Evolutionary conservation across 441 rosid species (phyloP).

Genomic region (Jatropha multifida): DNA sequence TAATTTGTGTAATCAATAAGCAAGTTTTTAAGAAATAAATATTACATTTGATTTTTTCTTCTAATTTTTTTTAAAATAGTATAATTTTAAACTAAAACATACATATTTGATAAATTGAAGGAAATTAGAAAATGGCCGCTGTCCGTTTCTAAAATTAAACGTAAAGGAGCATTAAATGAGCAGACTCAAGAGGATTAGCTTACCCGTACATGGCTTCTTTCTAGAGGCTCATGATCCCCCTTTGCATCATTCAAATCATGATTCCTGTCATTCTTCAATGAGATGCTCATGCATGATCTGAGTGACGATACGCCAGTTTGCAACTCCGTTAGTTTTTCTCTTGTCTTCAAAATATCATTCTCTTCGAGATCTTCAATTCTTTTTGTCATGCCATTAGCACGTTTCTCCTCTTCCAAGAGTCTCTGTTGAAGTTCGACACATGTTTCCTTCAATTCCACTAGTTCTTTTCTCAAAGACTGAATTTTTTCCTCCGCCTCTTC

Average conservation of each 20-base stretch:
- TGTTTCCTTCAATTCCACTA: slow-evolving; percentile 44
- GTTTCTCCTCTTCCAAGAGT: slow-evolving; percentile 54
- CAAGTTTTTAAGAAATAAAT: too few species aligned
- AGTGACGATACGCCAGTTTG: slow-evolving; percentile 61
- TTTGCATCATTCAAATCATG: slow-evolving; percentile 34
- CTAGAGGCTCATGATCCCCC: slow-evolving; percentile 30
- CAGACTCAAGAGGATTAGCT: slow-evolving; percentile 37
- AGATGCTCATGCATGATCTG: slow-evolving; percentile 54
- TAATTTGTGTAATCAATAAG: too few species aligned
- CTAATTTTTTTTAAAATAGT: too few species aligned
- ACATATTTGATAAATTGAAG: too few species aligned
- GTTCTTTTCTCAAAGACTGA: slow-evolving; percentile 48
- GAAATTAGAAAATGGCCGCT: too few species aligned
- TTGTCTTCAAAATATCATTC: slow-evolving; percentile 52
- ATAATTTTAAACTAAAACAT: too few species aligned
- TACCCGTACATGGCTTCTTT: slow-evolving; percentile 52
- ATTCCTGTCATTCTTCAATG: slow-evolving; percentile 36
- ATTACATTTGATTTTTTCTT: too few species aligned
- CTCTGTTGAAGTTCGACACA: slow-evolving; percentile 44
- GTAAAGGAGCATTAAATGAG: slow-evolving; percentile 18
- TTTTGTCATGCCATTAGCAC: slow-evolving; percentile 49
- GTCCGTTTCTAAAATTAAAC: slow-evolving; percentile 14
- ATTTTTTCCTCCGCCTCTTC: slow-evolving; percentile 48
- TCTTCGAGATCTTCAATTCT: slow-evolving; percentile 65
- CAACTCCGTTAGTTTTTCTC: slow-evolving; percentile 65